A percentile compares a stretch with the other conserved stretches of the same genome.
Conservation (phyloP, 805 yeast species). For the Candida tibetensis region DNA sequence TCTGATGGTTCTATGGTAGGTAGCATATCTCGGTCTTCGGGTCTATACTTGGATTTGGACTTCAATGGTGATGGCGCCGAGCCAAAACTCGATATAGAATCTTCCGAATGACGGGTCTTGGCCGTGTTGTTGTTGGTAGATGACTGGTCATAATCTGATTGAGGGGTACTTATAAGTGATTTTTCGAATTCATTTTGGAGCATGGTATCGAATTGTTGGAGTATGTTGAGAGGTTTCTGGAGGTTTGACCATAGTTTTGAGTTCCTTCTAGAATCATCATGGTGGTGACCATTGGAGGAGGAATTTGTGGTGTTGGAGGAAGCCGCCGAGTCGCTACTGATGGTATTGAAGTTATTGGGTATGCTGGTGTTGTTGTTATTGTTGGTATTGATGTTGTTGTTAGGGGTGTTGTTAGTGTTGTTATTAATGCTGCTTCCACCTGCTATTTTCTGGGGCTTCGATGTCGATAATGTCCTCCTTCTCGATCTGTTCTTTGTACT, state of each 20-base stretch:
- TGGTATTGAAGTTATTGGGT: conserved; percentile 3
- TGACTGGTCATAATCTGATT: neutral
- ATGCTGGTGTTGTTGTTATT: neutral
- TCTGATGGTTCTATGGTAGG: conserved; percentile 16
- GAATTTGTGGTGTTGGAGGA: neutral
- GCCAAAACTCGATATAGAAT: conserved; percentile 22
- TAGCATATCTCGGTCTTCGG: neutral
- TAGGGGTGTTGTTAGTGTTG: conserved; percentile 1
- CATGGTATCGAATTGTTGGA: conserved; percentile 67
- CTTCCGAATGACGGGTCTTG: conserved; percentile 21
- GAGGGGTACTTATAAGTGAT: conserved; percentile 8
- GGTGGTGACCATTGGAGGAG: neutral
- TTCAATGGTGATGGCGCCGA: conserved; percentile 27
- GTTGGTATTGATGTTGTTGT: conserved; percentile 1
- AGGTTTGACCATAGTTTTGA: conserved; percentile 33
- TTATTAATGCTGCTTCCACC: neutral
- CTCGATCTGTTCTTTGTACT: conserved; percentile 25
- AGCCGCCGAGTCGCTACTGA: conserved; percentile 1
- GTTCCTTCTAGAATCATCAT: conserved; percentile 6
- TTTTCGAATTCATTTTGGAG: conserved; percentile 66
- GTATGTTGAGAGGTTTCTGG: conserved; percentile 39
- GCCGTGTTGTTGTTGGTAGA: neutral
- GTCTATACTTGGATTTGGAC: conserved; percentile 14
- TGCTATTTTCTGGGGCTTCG: conserved; percentile 5
- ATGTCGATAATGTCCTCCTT: conserved; percentile 12